These are phyloP conservation scores for Evernia prunastri DNA, from an alignment of 495 filamentous ascomycete genomes.

Conservation along the genomic window DNA sequence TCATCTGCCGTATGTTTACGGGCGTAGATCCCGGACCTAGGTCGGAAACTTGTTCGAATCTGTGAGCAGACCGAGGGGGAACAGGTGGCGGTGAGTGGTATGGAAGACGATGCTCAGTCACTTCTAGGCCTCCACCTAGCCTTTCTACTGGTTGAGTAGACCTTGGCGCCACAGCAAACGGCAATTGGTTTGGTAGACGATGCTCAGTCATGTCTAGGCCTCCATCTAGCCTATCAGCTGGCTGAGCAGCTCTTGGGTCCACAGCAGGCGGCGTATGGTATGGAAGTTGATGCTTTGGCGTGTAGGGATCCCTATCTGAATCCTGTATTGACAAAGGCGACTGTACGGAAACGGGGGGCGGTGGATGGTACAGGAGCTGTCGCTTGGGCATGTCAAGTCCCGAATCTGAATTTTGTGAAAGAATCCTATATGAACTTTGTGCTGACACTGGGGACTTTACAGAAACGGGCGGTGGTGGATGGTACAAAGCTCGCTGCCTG, in stretches of 20 bases:
- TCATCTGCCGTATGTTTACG: conserved; percentile 14
- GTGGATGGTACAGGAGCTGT: neutral
- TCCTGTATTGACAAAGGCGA: neutral
- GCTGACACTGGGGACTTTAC: neutral
- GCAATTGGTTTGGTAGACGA: conserved; percentile 3
- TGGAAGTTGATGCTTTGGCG: neutral
- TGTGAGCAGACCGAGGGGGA: neutral
- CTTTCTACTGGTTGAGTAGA: neutral
- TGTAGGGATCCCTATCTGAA: neutral
- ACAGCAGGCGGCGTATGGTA: neutral
- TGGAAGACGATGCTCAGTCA: conserved; percentile 1
- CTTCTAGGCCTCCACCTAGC: neutral
- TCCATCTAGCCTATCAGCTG: neutral
- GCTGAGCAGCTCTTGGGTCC: neutral
- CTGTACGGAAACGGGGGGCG: neutral
- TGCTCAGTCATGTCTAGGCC: neutral
- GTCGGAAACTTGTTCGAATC: conserved; percentile 19
- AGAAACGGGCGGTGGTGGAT: neutral
- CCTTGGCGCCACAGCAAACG: neutral
- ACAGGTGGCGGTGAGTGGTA: conserved; percentile 6
- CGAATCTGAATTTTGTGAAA: neutral
- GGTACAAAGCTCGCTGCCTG: neutral
- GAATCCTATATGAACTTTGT: too few species aligned
- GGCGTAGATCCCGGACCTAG: conserved; percentile 13
- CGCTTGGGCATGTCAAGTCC: neutral